Base-by-base conservation (phyloP, 2,329 filamentous ascomycete genomes). In the Chaetothyriales sp. region DNA sequence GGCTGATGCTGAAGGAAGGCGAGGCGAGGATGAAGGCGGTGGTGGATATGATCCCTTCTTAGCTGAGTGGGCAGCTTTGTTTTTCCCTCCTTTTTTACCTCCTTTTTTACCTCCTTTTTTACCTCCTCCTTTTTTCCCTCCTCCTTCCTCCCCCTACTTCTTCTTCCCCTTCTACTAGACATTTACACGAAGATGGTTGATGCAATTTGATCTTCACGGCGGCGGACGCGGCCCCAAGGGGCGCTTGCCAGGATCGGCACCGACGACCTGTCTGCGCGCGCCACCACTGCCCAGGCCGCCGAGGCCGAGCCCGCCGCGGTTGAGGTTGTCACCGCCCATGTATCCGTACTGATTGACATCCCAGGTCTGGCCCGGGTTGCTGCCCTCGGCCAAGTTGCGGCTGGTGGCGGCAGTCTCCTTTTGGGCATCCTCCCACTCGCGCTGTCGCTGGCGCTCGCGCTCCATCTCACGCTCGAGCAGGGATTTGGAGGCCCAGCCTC, bases 401-500 rank as follows among this genome's bases (percentile, higher is more conserved):
- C 72, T 70, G 0, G 73, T 73, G 29, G 69, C 69, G 50, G 70
- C 67, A 1, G 72, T 69, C 15, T 68, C 70, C 49, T 76, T 71
- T 62, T 83, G 80, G 18, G 69, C 69, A 45, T 80, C 75, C 62
- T 83, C 80, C 80, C 80, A 83, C 55, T 83, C 80, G 40, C 73
- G 70, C 61, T 83, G 80, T 46, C 80, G 72, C 61, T 81, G 77
- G 15, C 80, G 74, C 61, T 83, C 80, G 18, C 77, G 76, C 62
- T 83, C 80, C 80, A 82, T 83, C 58, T 83, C 80, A 6, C 79
- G 75, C 61, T 82, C 79, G 2, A 83, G 70, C 1, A 83, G 70
- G 2, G 77, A 80, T 61, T 80, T 81, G n/a, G 73, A 75, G 0
- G 78, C 77, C 77, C 77, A 81, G 1, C 76, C 77, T 18, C 73